These are phyloP conservation scores for Myriosclerotinia duriaeana DNA, from an alignment of 2,329 filamentous ascomycete genomes.

Conservation along the genomic window DNA sequence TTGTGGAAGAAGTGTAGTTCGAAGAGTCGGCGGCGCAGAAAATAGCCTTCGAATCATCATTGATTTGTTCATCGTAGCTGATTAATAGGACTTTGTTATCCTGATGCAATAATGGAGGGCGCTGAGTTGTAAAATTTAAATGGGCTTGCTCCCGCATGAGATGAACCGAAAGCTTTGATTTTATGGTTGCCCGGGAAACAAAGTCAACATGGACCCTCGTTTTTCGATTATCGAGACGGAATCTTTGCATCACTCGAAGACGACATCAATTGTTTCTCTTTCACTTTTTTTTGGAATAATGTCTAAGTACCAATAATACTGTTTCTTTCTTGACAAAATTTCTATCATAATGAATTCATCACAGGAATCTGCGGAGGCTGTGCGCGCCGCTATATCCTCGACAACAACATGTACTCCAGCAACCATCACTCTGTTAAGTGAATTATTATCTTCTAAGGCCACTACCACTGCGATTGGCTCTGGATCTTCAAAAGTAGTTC, in stretches of 20 bases:
- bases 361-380: conserved; percentile 46
- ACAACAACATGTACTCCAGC: conserved; percentile 50
- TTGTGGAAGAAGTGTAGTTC: conserved; percentile 29
- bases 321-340: conserved; percentile 25
- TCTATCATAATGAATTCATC: conserved; percentile 44
- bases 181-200: conserved; percentile 22
- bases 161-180: conserved; percentile 12
- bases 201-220: conserved; percentile 21
- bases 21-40: conserved; percentile 33
- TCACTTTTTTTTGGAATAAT: conserved; percentile 36
- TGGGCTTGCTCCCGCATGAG: neutral
- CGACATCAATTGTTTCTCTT: conserved; percentile 22
- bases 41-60: conserved; percentile 32
- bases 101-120: neutral
- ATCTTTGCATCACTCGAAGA: conserved; percentile 20
- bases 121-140: conserved; percentile 14
- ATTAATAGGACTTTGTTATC: neutral
- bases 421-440: conserved; percentile 48
- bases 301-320: conserved; percentile 38
- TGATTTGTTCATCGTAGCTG: conserved; percentile 32
- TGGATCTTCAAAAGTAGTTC: conserved; percentile 15
- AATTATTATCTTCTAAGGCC: conserved; percentile 46
- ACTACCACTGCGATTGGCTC: conserved; percentile 29
- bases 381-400: conserved; percentile 49
- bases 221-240: conserved; percentile 20